phyloP scores from a whole-genome alignment of 1,284 basidiomycete genomes.

The Irpex sp. region DNA sequence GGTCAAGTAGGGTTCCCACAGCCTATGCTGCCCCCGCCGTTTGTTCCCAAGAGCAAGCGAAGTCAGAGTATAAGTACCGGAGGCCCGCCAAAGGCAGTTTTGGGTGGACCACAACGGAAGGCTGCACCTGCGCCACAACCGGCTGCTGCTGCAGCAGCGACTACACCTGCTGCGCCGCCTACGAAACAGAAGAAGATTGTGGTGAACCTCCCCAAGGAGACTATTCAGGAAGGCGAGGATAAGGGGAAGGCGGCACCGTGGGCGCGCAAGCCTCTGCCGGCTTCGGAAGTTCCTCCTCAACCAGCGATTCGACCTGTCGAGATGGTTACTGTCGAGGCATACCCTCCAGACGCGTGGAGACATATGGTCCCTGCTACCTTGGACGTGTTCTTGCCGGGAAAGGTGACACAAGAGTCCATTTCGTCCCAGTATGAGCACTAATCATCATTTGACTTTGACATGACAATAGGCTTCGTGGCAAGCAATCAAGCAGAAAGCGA shows the following conservation, averaged over 20 bases:
- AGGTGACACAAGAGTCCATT: slow-evolving; percentile 40
- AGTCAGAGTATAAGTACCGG: slow-evolving; percentile 67
- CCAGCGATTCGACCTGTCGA: slow-evolving; percentile 41
- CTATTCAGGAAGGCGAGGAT: slow-evolving; percentile 41
- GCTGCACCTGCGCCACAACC: slow-evolving; percentile 69
- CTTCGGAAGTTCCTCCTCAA: slow-evolving; percentile 37
- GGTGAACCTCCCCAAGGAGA: slow-evolving; percentile 73
- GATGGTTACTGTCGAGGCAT: slow-evolving; percentile 46
- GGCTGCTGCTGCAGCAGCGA: slow-evolving; percentile 26
- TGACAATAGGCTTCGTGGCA: slow-evolving; percentile 63
- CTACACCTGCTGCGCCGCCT: slow-evolving; percentile 21
- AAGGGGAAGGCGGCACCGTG: slow-evolving; percentile 47
- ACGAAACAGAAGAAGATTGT: slow-evolving; percentile 62
- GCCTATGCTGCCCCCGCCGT: slow-evolving; percentile 50
- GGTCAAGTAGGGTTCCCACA: slow-evolving; percentile 52
- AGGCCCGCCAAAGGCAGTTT: slow-evolving; percentile 76
- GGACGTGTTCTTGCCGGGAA: slow-evolving; percentile 80
- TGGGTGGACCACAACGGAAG: slow-evolving; percentile 75
- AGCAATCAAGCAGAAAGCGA: slow-evolving; percentile 58
- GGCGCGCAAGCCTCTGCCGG: slow-evolving; percentile 57
- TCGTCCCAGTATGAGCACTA: no score
- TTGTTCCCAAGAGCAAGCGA: slow-evolving; percentile 51
- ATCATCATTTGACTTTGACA: slow-evolving; percentile 4
- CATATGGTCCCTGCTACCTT: slow-evolving; percentile 55
- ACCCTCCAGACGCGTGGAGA: slow-evolving; percentile 61